Base-by-base conservation (phyloP, 768 basidiomycete genomes). In the Leucogyrophana mollusca region DNA sequence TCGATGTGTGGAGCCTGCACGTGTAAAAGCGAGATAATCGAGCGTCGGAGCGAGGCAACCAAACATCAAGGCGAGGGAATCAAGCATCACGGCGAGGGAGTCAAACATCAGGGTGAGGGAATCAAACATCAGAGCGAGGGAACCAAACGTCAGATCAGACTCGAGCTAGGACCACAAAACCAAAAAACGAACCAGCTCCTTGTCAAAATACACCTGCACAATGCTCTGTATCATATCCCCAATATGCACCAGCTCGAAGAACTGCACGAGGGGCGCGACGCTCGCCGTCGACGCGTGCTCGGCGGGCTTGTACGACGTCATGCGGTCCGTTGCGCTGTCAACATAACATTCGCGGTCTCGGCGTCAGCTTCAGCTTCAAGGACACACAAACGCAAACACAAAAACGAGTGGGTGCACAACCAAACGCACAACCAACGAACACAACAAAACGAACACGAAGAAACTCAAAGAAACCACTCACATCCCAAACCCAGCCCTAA, bases 121-220 rank as follows among this genome's bases (percentile, higher is more conserved):
- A n/a, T n/a, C n/a, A n/a, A n/a, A n/a, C n/a, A n/a, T n/a, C n/a
- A n/a, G n/a, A n/a, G n/a, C n/a, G n/a, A n/a, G n/a, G n/a, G n/a
- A n/a, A n/a, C n/a, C n/a, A n/a, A n/a, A n/a, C n/a, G n/a, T n/a
- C n/a, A n/a, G n/a, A n/a, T n/a, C n/a, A n/a, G n/a, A n/a, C n/a
- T n/a, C n/a, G n/a, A n/a, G n/a, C n/a, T n/a, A n/a, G n/a, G n/a
- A n/a, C n/a, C n/a, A n/a, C n/a, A n/a, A n/a, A n/a, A 13, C 22
- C 34, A 27, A 18, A 16, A 35, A 11, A 40, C 46, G 25, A 22
- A 89, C 91, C 68, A 98, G 70, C 57, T 96, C 95, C 59, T 94
- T 94, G 60, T 98, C 96, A 59, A 95, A 99, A 65, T 94, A 99
- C 2, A 97, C 96, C 56, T 99, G 94, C 5, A 96, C 83, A 83